These are phyloP conservation scores for Letharia columbiana DNA, from an alignment of 495 filamentous ascomycete species.

Conservation along the genomic window DNA sequence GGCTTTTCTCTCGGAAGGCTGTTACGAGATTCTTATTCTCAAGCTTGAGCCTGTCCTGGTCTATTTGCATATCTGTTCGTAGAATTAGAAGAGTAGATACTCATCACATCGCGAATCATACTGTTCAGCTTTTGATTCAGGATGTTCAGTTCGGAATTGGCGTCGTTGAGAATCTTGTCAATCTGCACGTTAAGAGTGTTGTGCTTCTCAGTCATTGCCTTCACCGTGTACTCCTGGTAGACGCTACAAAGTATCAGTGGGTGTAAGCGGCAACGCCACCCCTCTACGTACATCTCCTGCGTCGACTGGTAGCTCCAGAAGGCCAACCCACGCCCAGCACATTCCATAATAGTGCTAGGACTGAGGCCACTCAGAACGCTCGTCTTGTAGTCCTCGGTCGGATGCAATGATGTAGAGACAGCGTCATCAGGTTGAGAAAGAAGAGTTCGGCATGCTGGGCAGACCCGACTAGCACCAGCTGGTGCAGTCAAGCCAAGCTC, in stretches of 20 bases:
- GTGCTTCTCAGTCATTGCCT: constrained; percentile 69
- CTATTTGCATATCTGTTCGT: constrained; percentile 50
- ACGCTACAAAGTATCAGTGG: constrained; percentile 43
- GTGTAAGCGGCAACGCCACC: not conserved
- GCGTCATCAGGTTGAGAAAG: constrained; percentile 71
- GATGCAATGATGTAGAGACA: constrained; percentile 65
- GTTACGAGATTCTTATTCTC: constrained; percentile 71
- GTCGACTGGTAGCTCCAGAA: constrained; percentile 92
- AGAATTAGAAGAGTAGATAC: not conserved
- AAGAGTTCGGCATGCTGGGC: constrained; percentile 72
- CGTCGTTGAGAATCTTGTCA: constrained; percentile 73
- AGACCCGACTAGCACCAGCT: constrained; percentile 47
- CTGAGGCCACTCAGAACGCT: constrained; percentile 78
- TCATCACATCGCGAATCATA: constrained; percentile 24
- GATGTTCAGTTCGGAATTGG: constrained; percentile 66
- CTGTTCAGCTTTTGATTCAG: constrained; percentile 55
- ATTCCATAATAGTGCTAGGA: constrained; percentile 83
- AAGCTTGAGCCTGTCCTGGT: constrained; percentile 57
- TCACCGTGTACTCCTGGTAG: constrained; percentile 71
- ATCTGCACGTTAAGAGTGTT: constrained; percentile 57
- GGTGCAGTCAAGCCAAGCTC: constrained; percentile 54
- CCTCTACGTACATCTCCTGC: constrained; percentile 66
- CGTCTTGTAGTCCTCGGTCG: constrained; percentile 89
- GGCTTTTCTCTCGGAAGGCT: constrained; percentile 62
- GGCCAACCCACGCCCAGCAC: constrained; percentile 68